Percentiles rank a stretch among this genome's conserved stretches.
These are phyloP conservation scores for Coemansia sp. DNA, from an alignment of 192 early-diverging fungal species.

Conservation along the genomic window DNA sequence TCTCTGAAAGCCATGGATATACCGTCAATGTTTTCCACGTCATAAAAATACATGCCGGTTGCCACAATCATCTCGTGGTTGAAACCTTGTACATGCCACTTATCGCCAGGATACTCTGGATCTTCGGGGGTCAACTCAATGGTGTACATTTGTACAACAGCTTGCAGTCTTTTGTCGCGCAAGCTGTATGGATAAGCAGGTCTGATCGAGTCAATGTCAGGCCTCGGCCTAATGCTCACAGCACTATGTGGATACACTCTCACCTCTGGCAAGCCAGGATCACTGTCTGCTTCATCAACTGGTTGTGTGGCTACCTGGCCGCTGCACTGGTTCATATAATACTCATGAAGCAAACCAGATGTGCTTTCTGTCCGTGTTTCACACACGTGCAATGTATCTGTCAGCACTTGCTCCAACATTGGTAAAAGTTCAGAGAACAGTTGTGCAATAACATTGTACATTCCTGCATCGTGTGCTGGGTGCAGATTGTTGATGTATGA, in stretches of 20 bases:
- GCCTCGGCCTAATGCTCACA: too few relatives aligned
- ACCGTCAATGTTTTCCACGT: conserved; percentile 59
- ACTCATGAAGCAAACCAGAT: too few relatives aligned
- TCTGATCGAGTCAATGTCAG: background rate
- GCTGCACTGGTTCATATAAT: too few relatives aligned
- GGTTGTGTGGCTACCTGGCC: too few relatives aligned
- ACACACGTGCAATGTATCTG: too few relatives aligned
- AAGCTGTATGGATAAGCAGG: conserved; percentile 19
- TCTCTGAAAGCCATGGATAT: too few relatives aligned
- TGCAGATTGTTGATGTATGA: conserved; percentile 10
- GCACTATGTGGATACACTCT: too few relatives aligned
- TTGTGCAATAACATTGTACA: background rate
- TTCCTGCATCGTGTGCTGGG: background rate
- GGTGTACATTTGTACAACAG: conserved; percentile 70
- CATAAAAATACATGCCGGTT: conserved; percentile 69
- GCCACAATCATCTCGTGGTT: conserved; percentile 66
- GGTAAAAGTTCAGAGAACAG: conserved; percentile 5
- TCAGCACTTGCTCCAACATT: background rate
- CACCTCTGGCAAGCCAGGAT: too few relatives aligned
- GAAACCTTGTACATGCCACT: conserved; percentile 71
- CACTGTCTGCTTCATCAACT: too few relatives aligned
- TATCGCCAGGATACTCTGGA: conserved; percentile 51
- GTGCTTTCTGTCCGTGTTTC: too few relatives aligned
- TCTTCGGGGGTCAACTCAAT: conserved; percentile 66
- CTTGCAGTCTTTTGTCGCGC: conserved; percentile 43